Evolutionary conservation across 805 yeast species (phyloP).

Genomic region (Citeromyces matritensis): DNA sequence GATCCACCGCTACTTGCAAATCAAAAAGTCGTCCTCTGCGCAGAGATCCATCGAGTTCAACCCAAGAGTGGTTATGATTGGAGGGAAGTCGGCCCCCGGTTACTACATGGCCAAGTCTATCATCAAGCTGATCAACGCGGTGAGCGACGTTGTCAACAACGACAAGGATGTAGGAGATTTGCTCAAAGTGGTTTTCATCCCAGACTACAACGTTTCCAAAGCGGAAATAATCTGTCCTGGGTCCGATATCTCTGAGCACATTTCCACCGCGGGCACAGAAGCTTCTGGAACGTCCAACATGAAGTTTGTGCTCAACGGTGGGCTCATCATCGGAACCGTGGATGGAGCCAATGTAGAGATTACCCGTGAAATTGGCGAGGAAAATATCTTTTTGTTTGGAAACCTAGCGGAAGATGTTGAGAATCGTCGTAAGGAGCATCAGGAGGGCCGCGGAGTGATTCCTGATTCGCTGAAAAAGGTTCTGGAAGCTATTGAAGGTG

Average conservation of each 20-base stretch:
- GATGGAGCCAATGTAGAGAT: constrained; percentile 96
- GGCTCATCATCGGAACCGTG: constrained; percentile 86
- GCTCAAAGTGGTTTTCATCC: constrained; percentile 76
- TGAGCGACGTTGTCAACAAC: constrained; percentile 64
- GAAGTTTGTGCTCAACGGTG: constrained; percentile 93
- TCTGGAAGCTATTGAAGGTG: constrained; percentile 49
- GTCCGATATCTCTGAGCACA: constrained; percentile 82
- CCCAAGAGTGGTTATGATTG: constrained; percentile 72
- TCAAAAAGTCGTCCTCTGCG: constrained; percentile 50
- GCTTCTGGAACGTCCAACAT: constrained; percentile 94
- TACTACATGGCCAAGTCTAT: constrained; percentile 89
- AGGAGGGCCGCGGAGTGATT: constrained; percentile 38
- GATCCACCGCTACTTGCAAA: constrained; percentile 64
- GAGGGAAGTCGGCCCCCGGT: constrained; percentile 98
- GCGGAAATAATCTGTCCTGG: constrained; percentile 89
- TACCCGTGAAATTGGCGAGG: constrained; percentile 87
- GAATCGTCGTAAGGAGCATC: constrained; percentile 64
- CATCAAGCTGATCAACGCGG: constrained; percentile 73
- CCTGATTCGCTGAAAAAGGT: constrained; percentile 51
- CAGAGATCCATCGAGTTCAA: constrained; percentile 46
- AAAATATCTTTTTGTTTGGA: constrained; percentile 84
- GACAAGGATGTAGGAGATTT: constrained; percentile 63
- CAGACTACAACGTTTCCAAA: constrained; percentile 88
- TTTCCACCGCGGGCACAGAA: constrained; percentile 94
- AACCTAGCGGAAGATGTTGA: constrained; percentile 84